Evolutionary conservation across 2,329 filamentous ascomycete species (phyloP), one percentile per base, ranked within the genome.

Genomic region (Ophiobolus disseminans): DNA sequence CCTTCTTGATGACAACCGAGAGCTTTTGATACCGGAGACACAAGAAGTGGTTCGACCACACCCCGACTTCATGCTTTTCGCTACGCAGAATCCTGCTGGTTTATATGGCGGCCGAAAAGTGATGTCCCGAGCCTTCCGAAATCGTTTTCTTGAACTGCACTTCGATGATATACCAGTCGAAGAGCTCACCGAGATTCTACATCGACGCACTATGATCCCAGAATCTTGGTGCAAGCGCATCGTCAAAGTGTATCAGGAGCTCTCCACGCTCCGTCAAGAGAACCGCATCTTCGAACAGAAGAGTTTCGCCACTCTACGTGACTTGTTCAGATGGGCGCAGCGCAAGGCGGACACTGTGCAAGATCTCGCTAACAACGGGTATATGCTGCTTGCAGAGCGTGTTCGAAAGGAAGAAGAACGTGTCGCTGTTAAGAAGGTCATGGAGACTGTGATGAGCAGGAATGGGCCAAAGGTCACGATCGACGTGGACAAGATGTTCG

Each of bases 141-240:
- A 99, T 71, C 85, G 94, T 65, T 99, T 99, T 65, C 81, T 99
- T 3, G 94, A 99, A 73, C 79, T 99, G 4, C 94, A 99, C 72
- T 97, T 96, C 64, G 94, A 97, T 62, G 95, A 99, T 65, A 99
- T 99, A 19, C 94, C 94, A 0, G 91, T 97, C 68, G 87, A 91
- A 55, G 95, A 99, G 68, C 77, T 99, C 35, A 91, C 96, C 64
- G 90, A 86, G 32, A 99, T 99, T 62, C 72, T 99, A 25, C 90
- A 95, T 67, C 87, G 91, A 68, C 84, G 95, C 52, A 95, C 91
- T 50, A 85, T 91, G 62, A 91, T 96, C 11, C 90, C 94, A 0
- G 91, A 93, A 4, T 93, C 92, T 0, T 94, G 97, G 76, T 96
- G 93, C 69, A 85, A 85, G 55, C 85, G 89, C 41, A 97, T 99